phyloP scores from a whole-genome alignment of 2,329 filamentous ascomycete species.

The Fusarium luffae region DNA sequence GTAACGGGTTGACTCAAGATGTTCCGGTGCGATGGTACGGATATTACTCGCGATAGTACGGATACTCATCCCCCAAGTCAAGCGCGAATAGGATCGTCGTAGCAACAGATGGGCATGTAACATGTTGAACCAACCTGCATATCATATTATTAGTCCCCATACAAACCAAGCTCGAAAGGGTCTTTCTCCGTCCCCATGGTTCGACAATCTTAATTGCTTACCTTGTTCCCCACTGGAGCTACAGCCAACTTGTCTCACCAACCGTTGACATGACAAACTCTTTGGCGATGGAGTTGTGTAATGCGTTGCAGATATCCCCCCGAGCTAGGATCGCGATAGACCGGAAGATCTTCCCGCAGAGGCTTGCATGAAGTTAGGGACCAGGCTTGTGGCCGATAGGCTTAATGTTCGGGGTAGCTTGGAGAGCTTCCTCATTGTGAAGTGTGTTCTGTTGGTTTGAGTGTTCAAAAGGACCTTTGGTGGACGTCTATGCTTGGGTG shows the following conservation, averaged over 20 bases:
- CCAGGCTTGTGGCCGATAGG: slow-evolving; percentile 7
- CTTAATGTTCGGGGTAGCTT: not conserved
- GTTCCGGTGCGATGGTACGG: not conserved
- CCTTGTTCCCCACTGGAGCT: not conserved
- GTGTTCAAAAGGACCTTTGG: not conserved
- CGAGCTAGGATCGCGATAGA: slow-evolving; percentile 20
- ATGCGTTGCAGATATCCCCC: slow-evolving; percentile 6
- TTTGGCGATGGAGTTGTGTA: slow-evolving; percentile 32
- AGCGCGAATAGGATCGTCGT: not conserved
- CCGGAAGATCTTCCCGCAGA: slow-evolving; percentile 30
- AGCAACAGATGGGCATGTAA: not conserved
- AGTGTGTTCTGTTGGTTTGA: not conserved
- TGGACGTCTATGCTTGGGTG: not conserved
- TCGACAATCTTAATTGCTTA: slow-evolving; percentile 40
- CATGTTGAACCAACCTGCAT: not conserved
- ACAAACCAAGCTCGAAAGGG: not conserved
- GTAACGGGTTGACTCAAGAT: slow-evolving; percentile 8
- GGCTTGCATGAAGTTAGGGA: slow-evolving; percentile 22
- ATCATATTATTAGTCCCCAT: not conserved
- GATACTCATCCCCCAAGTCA: not conserved
- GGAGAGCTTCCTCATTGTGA: not conserved
- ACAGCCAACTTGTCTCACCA: slow-evolving; percentile 9
- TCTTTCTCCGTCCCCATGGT: slow-evolving; percentile 25
- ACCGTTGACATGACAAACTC: slow-evolving; percentile 21
- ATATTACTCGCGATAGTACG: not conserved